phyloP scores from a whole-genome alignment of 345 rosid species.

The Pseudoturritis turrita region DNA sequence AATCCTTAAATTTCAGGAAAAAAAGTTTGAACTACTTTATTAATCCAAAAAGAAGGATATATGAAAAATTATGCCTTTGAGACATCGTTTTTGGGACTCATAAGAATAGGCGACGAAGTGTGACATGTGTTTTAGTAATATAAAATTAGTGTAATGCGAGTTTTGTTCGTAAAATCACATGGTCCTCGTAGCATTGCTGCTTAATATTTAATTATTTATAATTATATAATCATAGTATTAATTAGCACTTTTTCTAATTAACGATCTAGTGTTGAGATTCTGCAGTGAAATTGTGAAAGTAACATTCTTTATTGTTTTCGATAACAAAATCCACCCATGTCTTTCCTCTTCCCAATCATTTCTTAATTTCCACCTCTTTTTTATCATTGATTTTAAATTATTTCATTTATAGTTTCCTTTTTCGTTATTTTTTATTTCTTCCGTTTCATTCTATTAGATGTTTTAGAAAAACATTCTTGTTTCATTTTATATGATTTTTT shows the following conservation, averaged over 20 bases:
- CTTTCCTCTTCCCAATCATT: conserved; percentile 27
- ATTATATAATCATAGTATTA: neutral
- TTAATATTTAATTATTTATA: too few species aligned
- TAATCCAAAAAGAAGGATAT: too few species aligned
- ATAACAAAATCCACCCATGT: conserved; percentile 10
- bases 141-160: neutral
- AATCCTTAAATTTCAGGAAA: too few species aligned
- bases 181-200: neutral
- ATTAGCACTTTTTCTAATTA: neutral
- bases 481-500: too few species aligned
- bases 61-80: neutral
- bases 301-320: conserved; percentile 5
- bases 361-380: neutral
- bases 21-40: too few species aligned
- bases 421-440: too few species aligned
- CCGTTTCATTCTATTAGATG: too few species aligned
- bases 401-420: neutral
- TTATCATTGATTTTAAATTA: conserved; percentile 10
- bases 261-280: conserved; percentile 1
- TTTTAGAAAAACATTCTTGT: too few species aligned
- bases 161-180: neutral
- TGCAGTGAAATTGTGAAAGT: conserved; percentile 19
- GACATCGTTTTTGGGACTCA: neutral
- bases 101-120: neutral
- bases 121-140: neutral